Percentiles rank a stretch among this genome's conserved stretches.
Evolutionary conservation across 2,329 filamentous ascomycete species (phyloP).

Genomic region (Colletotrichum endophyticum): DNA sequence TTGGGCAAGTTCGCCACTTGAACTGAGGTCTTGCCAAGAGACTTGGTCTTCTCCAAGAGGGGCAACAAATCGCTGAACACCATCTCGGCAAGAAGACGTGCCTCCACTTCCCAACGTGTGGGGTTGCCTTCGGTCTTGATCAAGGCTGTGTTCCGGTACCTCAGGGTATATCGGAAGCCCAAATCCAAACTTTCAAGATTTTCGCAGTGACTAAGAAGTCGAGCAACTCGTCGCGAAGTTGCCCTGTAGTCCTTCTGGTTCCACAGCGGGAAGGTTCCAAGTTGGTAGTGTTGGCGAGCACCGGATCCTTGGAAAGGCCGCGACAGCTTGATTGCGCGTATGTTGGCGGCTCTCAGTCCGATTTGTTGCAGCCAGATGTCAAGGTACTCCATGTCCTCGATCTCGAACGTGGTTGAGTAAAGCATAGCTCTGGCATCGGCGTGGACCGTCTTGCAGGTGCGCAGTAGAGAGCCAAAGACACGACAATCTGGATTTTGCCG

Average conservation of each 20-base stretch:
- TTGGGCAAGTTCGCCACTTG: neutral
- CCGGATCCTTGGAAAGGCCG: neutral
- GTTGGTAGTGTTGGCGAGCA: neutral
- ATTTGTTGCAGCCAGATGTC: neutral
- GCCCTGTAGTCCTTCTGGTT: neutral
- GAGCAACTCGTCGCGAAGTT: neutral
- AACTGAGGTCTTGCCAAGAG: neutral
- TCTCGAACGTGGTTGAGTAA: neutral
- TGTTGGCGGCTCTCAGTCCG: neutral
- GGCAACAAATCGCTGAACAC: neutral
- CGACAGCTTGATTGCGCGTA: neutral
- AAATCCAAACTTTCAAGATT: neutral
- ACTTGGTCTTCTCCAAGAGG: neutral
- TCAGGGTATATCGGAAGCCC: neutral
- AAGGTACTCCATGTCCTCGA: neutral
- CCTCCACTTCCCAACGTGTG: neutral
- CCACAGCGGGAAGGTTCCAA: neutral
- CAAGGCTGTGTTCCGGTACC: neutral
- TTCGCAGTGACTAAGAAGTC: neutral
- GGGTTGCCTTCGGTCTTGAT: neutral
- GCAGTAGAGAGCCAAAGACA: neutral
- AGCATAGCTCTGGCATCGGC: neutral
- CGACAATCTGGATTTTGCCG: neutral
- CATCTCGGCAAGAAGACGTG: neutral
- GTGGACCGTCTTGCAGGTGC: neutral